Evolutionary conservation across 345 rosid genomes (phyloP).

Genomic region (Passiflora organensis): DNA sequence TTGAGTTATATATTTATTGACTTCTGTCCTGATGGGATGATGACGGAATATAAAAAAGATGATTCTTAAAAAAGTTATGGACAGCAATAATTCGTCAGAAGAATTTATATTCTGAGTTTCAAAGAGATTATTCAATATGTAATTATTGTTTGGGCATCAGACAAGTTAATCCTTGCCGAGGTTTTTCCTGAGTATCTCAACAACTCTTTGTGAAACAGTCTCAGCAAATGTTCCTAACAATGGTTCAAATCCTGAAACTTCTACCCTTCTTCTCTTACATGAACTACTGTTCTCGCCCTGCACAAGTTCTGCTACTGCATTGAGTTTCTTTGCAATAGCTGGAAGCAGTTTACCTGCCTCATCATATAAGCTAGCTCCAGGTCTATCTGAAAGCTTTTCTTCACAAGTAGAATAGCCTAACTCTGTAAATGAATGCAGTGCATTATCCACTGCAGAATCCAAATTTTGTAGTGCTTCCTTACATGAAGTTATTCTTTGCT

Average conservation of each 20-base stretch:
- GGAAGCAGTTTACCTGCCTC: slow-evolving; percentile 50
- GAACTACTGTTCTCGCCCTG: slow-evolving; percentile 11
- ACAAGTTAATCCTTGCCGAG: slow-evolving; percentile 7
- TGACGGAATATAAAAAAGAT: too few species aligned
- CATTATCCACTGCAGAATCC: slow-evolving; percentile 39
- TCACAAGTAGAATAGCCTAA: slow-evolving; percentile 24
- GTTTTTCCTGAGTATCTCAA: slow-evolving; percentile 20
- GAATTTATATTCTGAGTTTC: too few species aligned
- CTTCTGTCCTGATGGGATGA: too few species aligned
- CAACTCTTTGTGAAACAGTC: slow-evolving; percentile 20
- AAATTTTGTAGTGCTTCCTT: slow-evolving; percentile 44
- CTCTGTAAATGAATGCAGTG: slow-evolving; percentile 34
- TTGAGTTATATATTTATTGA: too few species aligned
- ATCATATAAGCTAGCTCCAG: slow-evolving; percentile 29
- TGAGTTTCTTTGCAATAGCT: slow-evolving; percentile 40
- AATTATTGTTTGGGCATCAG: not conserved
- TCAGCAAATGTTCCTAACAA: slow-evolving; percentile 16
- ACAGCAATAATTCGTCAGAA: too few species aligned
- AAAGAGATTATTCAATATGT: too few species aligned
- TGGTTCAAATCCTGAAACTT: slow-evolving; percentile 20
- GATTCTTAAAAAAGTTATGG: too few species aligned
- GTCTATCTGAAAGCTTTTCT: slow-evolving; percentile 32
- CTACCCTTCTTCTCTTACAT: slow-evolving; percentile 5
- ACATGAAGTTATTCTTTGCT: slow-evolving; percentile 41
- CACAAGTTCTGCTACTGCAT: slow-evolving; percentile 31